Base-by-base conservation (phyloP, 2,329 filamentous ascomycete species). In the Aureobasidium sp. region DNA sequence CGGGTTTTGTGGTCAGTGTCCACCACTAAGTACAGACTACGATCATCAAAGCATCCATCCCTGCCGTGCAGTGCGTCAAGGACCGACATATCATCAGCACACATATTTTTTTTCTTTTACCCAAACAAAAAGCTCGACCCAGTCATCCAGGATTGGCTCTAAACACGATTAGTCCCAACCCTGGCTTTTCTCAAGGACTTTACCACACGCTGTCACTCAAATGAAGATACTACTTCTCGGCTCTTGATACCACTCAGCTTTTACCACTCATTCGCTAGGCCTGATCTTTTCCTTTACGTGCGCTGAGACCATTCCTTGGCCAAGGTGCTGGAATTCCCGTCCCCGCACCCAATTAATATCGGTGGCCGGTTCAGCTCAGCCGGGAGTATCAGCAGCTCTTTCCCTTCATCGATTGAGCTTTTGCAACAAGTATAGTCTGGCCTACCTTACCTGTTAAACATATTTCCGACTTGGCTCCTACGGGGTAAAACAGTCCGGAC, bases 271-370 rank as follows among this genome's bases (percentile, higher is more conserved):
- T 48, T 58, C 34, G 32, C 48, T 58, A 58, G 46, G 46, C 51
- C 46, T 51, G 46, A 42, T 42, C 36, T 60, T 34, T 41, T 23
- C 29, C 26, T 27, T 48, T 48, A 29, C 32, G 34, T n/a, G 37
- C 57, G 57, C 57, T 60, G 57, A 60, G 57, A 60, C 57, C 46
- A 42, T 51, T 42, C 36, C 57, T 51, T 60, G 57, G 44, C 57
- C 57, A 60, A 29, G 56, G 44, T 39, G 37, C 57, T 60, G 57
- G 57, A 60, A 51, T 50, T 51, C 46, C 34, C 46, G 29, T 60
- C 60, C 60, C 60, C 60, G 60, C 60, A 62, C 20, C 56, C 36
- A 62, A 56, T 62, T 56, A 62, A 62, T 62, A 62, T 62, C 39
- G 27, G 60, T 62, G 44, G 32, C 27, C 55, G 55, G 55, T 58